Evolutionary conservation across 2,329 filamentous ascomycete species (phyloP).

Genomic region (Curvularia hawaiiensis): DNA sequence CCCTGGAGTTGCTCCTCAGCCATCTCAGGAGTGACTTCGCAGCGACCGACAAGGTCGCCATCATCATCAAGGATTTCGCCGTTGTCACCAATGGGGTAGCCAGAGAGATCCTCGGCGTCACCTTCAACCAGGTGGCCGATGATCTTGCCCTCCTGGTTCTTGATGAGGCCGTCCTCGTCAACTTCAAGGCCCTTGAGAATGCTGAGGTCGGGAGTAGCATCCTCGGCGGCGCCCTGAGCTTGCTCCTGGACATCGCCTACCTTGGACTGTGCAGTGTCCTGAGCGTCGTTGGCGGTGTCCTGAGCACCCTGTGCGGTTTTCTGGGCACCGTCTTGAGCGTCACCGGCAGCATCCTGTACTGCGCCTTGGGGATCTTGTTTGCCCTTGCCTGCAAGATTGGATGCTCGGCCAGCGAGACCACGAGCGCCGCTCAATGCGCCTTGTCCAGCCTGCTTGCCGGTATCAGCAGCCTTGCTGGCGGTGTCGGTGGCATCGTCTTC

Average conservation of each 20-base stretch:
- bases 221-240: conserved; percentile 37
- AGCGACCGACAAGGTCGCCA: conserved; percentile 60
- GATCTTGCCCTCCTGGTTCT: conserved; percentile 56
- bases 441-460: conserved; percentile 42
- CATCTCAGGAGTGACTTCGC: conserved; percentile 55
- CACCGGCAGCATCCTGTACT: conserved; percentile 45
- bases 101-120: conserved; percentile 58
- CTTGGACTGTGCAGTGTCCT: conserved; percentile 39
- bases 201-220: conserved; percentile 52
- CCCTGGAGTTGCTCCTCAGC: conserved; percentile 50
- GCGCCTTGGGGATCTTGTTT: conserved; percentile 46
- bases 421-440: conserved; percentile 52
- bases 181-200: conserved; percentile 59
- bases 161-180: conserved; percentile 59
- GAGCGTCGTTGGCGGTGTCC: conserved; percentile 38
- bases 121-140: conserved; percentile 58
- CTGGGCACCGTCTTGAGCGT: conserved; percentile 44
- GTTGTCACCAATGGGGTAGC: conserved; percentile 59
- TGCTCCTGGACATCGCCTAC: conserved; percentile 36
- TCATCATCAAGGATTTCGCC: conserved; percentile 62
- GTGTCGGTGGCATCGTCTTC: conserved; percentile 49
- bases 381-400: conserved; percentile 53
- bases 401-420: conserved; percentile 54
- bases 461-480: conserved; percentile 43
- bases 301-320: conserved; percentile 35